Base-by-base conservation (phyloP, 768 basidiomycete genomes). In the Coprinopsis sp. region DNA sequence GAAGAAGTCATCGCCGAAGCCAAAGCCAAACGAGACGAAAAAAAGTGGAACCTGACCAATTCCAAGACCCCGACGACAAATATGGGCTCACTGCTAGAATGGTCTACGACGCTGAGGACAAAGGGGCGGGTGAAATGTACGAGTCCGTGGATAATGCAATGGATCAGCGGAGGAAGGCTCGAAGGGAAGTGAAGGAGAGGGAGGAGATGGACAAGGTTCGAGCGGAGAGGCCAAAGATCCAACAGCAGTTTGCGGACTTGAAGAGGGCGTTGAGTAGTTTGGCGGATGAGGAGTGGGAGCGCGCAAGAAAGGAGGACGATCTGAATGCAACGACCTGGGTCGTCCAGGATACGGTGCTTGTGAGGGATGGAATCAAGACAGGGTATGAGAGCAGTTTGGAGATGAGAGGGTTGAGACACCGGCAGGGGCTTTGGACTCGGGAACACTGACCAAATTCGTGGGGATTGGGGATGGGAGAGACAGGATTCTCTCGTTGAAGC, bases 1-100 rank as follows among this genome's bases (percentile, higher is more conserved):
- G 93, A 91, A 25, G 92, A 94, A 66, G 82, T 84, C 0, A 74
- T 95, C 40, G 94, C 91, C 3, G 93, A 92, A 53, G 93, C 93
- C 1, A 87, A 91, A 61, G 86, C 83, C 4, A 78, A 72, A 53
- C 78, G 92, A 31, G 91, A 92, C 5, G 92, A 97, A 66, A 94
- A 95, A 56, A 94, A 44, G 71, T 89, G 19, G 91, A 91, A 64
- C 86, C 90, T 0, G 95, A 95, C 4, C 87, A 89, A 56, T 92
- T 89, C 58, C 91, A 94, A 64, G 96, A 99, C 64, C 96, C n/a
- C n/a, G n/a, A n/a, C 61, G 95, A 97, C 62, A 94, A 99, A 69
- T 86, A 84, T 54, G 95, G 96, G 21, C 76, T 98, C 5, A 98
- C 98, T 61, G 90, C 93, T 3, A 93, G 94, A 11, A 94, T 87